A percentile compares a stretch with the other conserved stretches of the same genome.
Conservation (phyloP, 1,139 yeast species). For the Pichia cactophila region DNA sequence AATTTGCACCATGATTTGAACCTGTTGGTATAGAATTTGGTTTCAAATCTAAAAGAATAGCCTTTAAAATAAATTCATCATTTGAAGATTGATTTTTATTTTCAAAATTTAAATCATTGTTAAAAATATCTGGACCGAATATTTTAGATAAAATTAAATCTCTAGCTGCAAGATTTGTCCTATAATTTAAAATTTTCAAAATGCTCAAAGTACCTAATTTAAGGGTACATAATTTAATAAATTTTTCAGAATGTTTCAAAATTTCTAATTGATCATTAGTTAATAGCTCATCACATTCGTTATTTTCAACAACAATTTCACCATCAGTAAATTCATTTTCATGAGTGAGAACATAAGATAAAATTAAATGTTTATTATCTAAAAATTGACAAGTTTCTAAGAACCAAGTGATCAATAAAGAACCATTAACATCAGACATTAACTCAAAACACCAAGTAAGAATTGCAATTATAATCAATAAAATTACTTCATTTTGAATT, state of each 20-base stretch:
- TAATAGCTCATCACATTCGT: background rate
- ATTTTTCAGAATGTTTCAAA: conserved; percentile 7
- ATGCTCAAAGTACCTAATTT: conserved; percentile 82
- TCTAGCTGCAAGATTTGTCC: conserved; percentile 58
- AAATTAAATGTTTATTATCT: conserved; percentile 42
- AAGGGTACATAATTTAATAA: conserved; percentile 50
- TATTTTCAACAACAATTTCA: background rate
- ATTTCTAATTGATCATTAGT: background rate
- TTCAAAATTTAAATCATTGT: conserved; percentile 1
- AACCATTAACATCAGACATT: conserved; percentile 81
- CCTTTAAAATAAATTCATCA: conserved; percentile 20
- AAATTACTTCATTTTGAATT: conserved; percentile 58
- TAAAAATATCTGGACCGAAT: conserved; percentile 43
- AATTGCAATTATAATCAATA: conserved; percentile 73
- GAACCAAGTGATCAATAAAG: conserved; percentile 87
- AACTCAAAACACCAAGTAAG: conserved; percentile 72
- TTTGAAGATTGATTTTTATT: conserved; percentile 6
- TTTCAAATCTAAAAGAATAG: conserved; percentile 43
- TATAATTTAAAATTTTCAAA: conserved; percentile 65
- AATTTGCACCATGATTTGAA: conserved; percentile 68
- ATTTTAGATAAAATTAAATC: conserved; percentile 54
- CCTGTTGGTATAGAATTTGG: background rate
- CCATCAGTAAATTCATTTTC: conserved; percentile 10
- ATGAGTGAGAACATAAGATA: conserved; percentile 32
- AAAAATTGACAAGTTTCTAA: conserved; percentile 69